Conservation (phyloP, 2,329 filamentous ascomycete genomes). For the Diaporthe longicolla region DNA sequence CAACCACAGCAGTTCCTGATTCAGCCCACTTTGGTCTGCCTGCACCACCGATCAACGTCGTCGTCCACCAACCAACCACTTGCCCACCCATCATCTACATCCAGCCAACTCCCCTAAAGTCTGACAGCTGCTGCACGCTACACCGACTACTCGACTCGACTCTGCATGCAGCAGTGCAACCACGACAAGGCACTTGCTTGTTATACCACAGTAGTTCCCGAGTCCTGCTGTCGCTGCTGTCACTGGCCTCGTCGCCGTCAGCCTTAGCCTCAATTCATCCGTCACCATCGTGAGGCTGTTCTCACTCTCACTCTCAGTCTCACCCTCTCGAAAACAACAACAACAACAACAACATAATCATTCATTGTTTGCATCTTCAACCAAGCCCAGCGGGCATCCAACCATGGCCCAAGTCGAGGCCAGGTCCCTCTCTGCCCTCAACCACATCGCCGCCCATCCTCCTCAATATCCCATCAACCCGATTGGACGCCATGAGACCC, state of each 20-base stretch:
- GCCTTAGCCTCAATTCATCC: not conserved
- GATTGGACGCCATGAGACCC: slow-evolving; percentile 75
- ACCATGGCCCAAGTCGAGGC: slow-evolving; percentile 74
- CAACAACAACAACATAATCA: not conserved
- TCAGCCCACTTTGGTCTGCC: slow-evolving; percentile 3
- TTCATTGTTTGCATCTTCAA: too few relatives aligned
- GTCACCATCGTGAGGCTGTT: not conserved
- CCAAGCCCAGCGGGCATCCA: not conserved
- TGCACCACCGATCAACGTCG: not conserved
- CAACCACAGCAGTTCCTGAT: slow-evolving; percentile 31
- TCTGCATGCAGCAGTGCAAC: slow-evolving; percentile 13
- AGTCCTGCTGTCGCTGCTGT: not conserved
- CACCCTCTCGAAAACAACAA: not conserved
- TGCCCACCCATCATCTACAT: not conserved
- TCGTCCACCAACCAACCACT: not conserved
- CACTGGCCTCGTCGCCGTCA: not conserved
- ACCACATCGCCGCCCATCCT: slow-evolving; percentile 85
- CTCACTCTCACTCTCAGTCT: not conserved
- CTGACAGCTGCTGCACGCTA: not conserved
- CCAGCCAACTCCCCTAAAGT: not conserved
- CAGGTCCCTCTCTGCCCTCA: slow-evolving; percentile 84
- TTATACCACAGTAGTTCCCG: not conserved
- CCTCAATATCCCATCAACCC: slow-evolving; percentile 88
- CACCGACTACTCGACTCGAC: too few relatives aligned
- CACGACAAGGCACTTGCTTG: not conserved